Evolutionary conservation across 2,329 filamentous ascomycete genomes (phyloP), one percentile per base, ranked within the genome.

Genomic region (Alternaria arborescens): DNA sequence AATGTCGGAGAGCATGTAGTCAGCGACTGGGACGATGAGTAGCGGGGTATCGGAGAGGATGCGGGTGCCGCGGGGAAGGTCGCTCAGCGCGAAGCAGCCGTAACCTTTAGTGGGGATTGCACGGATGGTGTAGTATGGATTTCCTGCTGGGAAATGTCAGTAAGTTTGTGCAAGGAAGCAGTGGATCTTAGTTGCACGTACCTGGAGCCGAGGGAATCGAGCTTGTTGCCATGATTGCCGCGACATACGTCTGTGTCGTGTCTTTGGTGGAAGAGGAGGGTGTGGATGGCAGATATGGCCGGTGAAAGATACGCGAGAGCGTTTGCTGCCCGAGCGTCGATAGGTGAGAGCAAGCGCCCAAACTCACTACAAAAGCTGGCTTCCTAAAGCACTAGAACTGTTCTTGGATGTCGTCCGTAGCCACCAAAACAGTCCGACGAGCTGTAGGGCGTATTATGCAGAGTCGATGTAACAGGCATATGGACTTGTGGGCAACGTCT

Each of bases 31-130:
- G 5, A 79, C 62, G 57, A 77, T 60, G 58, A 83, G 70, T 3
- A 82, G 74, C 0, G 81, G 77, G 1, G 60, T 28, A 51, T 83
- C 81, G 26, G 70, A 70, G 12, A 83, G 71, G 52, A 83, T 78
- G 30, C 76, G 75, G 2, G 78, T 79, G 12, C 81, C 79, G 22
- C 65, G 69, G 32, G 71, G 55, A 43, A 83, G 78, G 20, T 50
- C n/a, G 8, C 63, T 58, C 4, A 70, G 62, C 1, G 81, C 81
- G 58, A 82, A 76, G 53, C 79, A 76, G 48, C 81, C 82, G 30
- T 80, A 75, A 20, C 81, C 82, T 64, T 81, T 82, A 38, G 72
- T 71, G 1, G 75, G 69, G 5, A 78, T 68, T 5, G 65, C 62
- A 24, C 66, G 70, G 52, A 80, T 60, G 22, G 75, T 72, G 26